A percentile compares a stretch with the other conserved stretches of the same genome.
phyloP scores from a whole-genome alignment of 1,284 basidiomycete species.

The Erythrobasidium hasegawianum region DNA sequence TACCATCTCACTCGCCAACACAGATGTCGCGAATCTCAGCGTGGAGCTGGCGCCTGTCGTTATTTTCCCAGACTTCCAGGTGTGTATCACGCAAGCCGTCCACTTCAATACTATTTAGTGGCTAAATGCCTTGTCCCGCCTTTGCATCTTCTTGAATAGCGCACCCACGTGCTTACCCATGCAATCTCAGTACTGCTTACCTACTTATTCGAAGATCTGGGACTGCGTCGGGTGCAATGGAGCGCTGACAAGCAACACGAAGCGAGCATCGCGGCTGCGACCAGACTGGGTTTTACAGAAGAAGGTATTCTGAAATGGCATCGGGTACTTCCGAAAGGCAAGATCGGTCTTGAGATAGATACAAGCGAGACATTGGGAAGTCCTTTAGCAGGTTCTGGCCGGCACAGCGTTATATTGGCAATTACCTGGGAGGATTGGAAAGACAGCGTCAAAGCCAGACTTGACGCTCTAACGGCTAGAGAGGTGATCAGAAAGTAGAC shows the following conservation, averaged over 20 bases:
- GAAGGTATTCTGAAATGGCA: slow-evolving; percentile 61
- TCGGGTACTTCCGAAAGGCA: slow-evolving; percentile 52
- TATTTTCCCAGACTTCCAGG: slow-evolving; percentile 29
- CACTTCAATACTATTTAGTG: no score
- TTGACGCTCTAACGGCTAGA: slow-evolving; percentile 7
- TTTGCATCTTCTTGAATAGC: slow-evolving; percentile 54
- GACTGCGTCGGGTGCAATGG: slow-evolving; percentile 64
- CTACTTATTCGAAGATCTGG: slow-evolving; percentile 59
- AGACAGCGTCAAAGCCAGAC: neutral
- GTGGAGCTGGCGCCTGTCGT: slow-evolving; percentile 22
- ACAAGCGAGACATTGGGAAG: slow-evolving; percentile 51
- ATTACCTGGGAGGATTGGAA: slow-evolving; percentile 28
- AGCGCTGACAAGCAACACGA: slow-evolving; percentile 56
- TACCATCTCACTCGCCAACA: slow-evolving; percentile 13
- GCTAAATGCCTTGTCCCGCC: slow-evolving; percentile 20
- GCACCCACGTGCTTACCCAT: slow-evolving; percentile 62
- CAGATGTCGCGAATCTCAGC: slow-evolving; percentile 5
- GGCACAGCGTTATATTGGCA: slow-evolving; percentile 20
- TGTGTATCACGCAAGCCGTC: neutral
- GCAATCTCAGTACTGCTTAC: slow-evolving; percentile 60
- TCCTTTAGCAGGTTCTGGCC: slow-evolving; percentile 12
- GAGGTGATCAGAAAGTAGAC: neutral
- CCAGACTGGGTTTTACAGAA: slow-evolving; percentile 59
- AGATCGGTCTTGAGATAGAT: slow-evolving; percentile 47
- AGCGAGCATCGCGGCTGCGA: slow-evolving; percentile 56